Evolutionary conservation across 352 stramenopile genomes (phyloP), one percentile per base, ranked within the genome.

Genomic region (Phytophthora uliginosa): DNA sequence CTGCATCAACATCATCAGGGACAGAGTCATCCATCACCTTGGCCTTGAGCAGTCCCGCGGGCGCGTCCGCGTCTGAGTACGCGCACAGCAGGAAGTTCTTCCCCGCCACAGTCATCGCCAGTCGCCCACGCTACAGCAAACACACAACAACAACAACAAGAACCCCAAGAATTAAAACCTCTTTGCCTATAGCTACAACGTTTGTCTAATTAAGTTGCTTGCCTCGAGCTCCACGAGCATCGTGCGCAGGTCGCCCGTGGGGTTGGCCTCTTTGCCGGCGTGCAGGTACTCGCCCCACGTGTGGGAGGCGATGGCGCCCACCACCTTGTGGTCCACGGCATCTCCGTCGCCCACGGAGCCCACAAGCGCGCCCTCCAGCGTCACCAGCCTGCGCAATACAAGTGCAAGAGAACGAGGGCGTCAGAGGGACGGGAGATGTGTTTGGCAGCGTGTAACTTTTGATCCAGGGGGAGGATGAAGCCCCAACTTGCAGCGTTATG

Each of bases 281-380:
- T 95, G 86, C 22, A 90, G 63, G 60, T 94, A 95, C 67, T 97
- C 90, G 28, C 84, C 81, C 90, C 90, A 97, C 36, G 89, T 94
- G 73, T 97, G 88, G 31, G 90, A 83, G 13, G 87, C 87, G 63
- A 97, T 95, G 24, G 90, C 90, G 51, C 88, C 90, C 51, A 97
- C 84, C 38, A 97, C 90, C 57, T 97, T 97, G 76, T 92, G 81
- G 59, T 97, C 90, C 20, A 92, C 78, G 24, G 61, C 58, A 7
- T 86, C 83, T 57, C 66, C 81, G 56, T 81, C 72, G 7, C 90
- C 88, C 9, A 93, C 87, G 12, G 88, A 88, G 10, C 90, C 86
- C 66, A 97, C 89, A 57, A 97, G 78, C n/a, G 90, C 87, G 20
- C 90, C 90, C 53, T 97, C 90, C 34, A 95, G 71, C 34, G 90